phyloP scores from a whole-genome alignment of 768 basidiomycete genomes.

The Guyanaporus albipodus region DNA sequence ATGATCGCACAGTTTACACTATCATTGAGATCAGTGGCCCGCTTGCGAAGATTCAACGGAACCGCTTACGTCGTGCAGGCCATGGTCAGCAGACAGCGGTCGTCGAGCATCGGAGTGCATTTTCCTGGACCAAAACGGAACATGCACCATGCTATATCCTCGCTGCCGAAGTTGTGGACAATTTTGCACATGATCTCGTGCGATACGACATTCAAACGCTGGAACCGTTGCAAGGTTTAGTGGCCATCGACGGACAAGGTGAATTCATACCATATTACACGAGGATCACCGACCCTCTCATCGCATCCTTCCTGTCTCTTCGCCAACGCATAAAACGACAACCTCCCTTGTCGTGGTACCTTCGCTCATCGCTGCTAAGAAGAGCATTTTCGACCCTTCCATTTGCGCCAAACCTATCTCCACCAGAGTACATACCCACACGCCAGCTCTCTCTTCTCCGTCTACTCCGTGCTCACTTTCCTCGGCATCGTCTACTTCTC shows the following conservation, averaged over 20 bases:
- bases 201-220: constrained; percentile 82
- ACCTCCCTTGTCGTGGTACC: constrained; percentile 55
- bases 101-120: constrained; percentile 75
- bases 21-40: constrained; percentile 92
- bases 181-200: constrained; percentile 93
- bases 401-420: constrained; percentile 85
- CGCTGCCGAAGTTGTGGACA: constrained; percentile 97
- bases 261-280: constrained; percentile 85
- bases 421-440: constrained; percentile 90
- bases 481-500: constrained; percentile 88
- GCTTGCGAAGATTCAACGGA: constrained; percentile 67
- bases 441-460: constrained; percentile 82
- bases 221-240: constrained; percentile 78
- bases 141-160: constrained; percentile 88
- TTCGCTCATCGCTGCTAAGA: constrained; percentile 53
- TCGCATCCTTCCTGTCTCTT: constrained; percentile 70
- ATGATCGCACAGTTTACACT: constrained; percentile 86
- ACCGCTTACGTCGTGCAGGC: constrained; percentile 49
- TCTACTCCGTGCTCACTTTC: constrained; percentile 78
- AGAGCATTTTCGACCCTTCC: constrained; percentile 68
- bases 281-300: constrained; percentile 79
- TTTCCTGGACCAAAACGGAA: constrained; percentile 75
- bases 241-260: constrained; percentile 73
- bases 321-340: constrained; percentile 56
- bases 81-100: constrained; percentile 45